These are phyloP conservation scores for Athelia sp. DNA, from an alignment of 1,284 basidiomycete species.

Conservation along the genomic window DNA sequence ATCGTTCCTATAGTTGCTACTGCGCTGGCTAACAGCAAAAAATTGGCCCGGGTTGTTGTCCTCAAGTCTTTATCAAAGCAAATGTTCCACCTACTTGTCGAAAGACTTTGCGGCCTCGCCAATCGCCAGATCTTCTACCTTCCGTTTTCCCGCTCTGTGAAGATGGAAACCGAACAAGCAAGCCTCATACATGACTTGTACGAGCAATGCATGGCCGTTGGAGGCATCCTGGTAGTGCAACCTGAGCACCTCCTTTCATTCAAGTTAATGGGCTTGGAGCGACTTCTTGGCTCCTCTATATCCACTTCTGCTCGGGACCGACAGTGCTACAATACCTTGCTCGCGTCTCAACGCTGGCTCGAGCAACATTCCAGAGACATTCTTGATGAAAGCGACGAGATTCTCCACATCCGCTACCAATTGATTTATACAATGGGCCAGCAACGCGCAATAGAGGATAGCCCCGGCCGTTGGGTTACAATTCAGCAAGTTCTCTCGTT, in stretches of 20 bases:
- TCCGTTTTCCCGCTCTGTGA: slow-evolving; percentile 41
- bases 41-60: slow-evolving; percentile 41
- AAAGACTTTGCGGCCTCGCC: slow-evolving; percentile 35
- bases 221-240: slow-evolving; percentile 42
- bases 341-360: slow-evolving; percentile 31
- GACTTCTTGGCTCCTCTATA: slow-evolving; percentile 10
- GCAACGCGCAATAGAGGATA: slow-evolving; percentile 33
- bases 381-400: slow-evolving; percentile 50
- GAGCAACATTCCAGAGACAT: slow-evolving; percentile 32
- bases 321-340: slow-evolving; percentile 9
- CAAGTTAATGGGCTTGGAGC: slow-evolving; percentile 37
- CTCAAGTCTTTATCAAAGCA: slow-evolving; percentile 35
- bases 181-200: slow-evolving; percentile 24
- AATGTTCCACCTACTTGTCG: slow-evolving; percentile 45
- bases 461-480: slow-evolving; percentile 42
- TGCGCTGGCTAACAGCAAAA: slow-evolving; percentile 34
- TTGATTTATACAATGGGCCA: slow-evolving; percentile 43
- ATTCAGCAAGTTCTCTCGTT: slow-evolving; percentile 33
- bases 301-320: too few relatives aligned
- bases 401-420: slow-evolving; percentile 43
- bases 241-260: slow-evolving; percentile 53
- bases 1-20: slow-evolving; percentile 40
- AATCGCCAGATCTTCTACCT: slow-evolving; percentile 42
- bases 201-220: slow-evolving; percentile 29
- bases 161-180: slow-evolving; percentile 15